Conservation (phyloP, 495 filamentous ascomycete genomes). For the Pseudomonodictys pantanalensis region DNA sequence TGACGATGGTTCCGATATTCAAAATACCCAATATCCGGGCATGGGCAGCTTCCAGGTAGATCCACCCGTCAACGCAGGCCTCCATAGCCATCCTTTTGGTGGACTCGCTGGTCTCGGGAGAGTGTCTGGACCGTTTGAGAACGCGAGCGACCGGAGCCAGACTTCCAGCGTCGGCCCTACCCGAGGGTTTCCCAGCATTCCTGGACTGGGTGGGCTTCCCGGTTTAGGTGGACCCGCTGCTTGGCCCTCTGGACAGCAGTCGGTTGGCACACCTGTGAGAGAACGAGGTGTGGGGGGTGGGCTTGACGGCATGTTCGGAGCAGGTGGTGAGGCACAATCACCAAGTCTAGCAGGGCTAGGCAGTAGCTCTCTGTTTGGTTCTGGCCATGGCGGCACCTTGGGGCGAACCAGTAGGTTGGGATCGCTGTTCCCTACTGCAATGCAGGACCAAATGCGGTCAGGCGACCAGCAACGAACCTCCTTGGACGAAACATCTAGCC, state of each 20-base stretch:
- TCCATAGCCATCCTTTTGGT: slow-evolving; percentile 33
- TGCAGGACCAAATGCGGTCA: slow-evolving; percentile 80
- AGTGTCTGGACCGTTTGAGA: slow-evolving; percentile 54
- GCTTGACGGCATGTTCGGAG: slow-evolving; percentile 73
- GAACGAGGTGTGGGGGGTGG: slow-evolving; percentile 62
- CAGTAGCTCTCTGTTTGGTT: slow-evolving; percentile 48
- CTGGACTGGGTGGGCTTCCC: slow-evolving; percentile 58
- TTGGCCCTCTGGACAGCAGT: slow-evolving; percentile 62
- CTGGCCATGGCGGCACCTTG: slow-evolving; percentile 57
- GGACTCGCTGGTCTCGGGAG: slow-evolving; percentile 40
- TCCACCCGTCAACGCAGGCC: slow-evolving; percentile 34
- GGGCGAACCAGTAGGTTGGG: slow-evolving; percentile 79
- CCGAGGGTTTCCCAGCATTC: slow-evolving; percentile 66
- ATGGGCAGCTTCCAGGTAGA: slow-evolving; percentile 54
- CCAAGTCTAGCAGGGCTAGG: slow-evolving; percentile 62
- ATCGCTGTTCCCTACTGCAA: slow-evolving; percentile 78
- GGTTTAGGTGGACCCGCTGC: slow-evolving; percentile 57
- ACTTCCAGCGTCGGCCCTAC: slow-evolving; percentile 75
- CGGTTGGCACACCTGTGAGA: slow-evolving; percentile 70
- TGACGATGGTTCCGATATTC: slow-evolving; percentile 58
- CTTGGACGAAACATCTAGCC: slow-evolving; percentile 48
- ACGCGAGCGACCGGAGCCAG: slow-evolving; percentile 75
- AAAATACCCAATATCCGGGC: slow-evolving; percentile 55
- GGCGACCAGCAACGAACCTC: slow-evolving; percentile 49
- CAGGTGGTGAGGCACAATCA: slow-evolving; percentile 71